Percentiles rank a stretch among this genome's conserved stretches.
Evolutionary conservation across 1,284 basidiomycete species (phyloP).

Genomic region (Ustilago sp.): DNA sequence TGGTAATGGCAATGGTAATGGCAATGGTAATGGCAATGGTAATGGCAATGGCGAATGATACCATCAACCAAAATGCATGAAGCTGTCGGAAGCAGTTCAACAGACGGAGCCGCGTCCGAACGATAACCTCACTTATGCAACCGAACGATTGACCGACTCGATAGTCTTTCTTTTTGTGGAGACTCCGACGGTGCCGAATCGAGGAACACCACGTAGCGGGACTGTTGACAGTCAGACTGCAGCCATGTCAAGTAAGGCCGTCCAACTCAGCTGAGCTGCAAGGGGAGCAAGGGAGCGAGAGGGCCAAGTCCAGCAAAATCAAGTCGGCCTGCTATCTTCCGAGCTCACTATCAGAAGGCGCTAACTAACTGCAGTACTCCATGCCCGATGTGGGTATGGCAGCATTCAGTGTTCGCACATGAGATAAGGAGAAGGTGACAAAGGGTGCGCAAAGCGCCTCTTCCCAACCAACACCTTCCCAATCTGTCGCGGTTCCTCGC

Average conservation of each 20-base stretch:
- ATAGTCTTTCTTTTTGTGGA: conserved; percentile 1
- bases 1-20: too few relatives aligned
- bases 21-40: background rate
- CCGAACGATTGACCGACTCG: conserved; percentile 6
- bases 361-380: background rate
- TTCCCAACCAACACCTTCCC: background rate
- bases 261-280: background rate
- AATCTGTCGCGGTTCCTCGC: background rate
- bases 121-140: conserved; percentile 26
- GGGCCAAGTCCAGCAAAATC: background rate
- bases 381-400: conserved; percentile 7
- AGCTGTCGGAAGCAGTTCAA: conserved; percentile 38
- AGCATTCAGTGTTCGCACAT: background rate
- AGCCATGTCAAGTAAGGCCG: background rate
- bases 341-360: conserved; percentile 5
- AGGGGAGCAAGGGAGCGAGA: background rate
- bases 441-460: conserved; percentile 1
- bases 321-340: background rate
- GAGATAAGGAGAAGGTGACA: background rate
- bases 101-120: conserved; percentile 24
- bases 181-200: conserved; percentile 6
- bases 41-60: background rate
- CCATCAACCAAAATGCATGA: conserved; percentile 11
- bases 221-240: background rate
- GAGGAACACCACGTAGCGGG: background rate